phyloP scores from a whole-genome alignment of 1,284 basidiomycete species.

The Gomphus bonarii region DNA sequence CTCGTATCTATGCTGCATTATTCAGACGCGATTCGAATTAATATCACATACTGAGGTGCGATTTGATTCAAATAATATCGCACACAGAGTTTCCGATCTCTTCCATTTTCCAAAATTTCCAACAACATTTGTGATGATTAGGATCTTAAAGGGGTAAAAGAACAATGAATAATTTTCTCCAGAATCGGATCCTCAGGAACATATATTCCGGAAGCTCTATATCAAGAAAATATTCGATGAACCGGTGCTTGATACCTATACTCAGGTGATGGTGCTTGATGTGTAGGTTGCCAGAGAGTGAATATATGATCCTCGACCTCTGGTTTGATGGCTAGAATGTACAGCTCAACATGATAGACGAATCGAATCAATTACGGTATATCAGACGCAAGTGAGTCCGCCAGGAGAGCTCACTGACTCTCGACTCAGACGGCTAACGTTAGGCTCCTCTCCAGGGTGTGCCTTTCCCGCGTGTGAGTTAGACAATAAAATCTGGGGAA shows the following conservation, averaged over 20 bases:
- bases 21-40: no score
- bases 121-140: neutral
- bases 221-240: conserved; percentile 30
- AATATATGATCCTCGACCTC: neutral
- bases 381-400: neutral
- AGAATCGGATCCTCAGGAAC: conserved; percentile 29
- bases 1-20: no score
- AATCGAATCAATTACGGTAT: conserved; percentile 18
- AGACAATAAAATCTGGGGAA: conserved; percentile 30
- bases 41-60: no score
- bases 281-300: conserved; percentile 25
- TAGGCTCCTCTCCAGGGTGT: conserved; percentile 16
- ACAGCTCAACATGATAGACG: neutral
- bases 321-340: neutral
- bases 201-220: conserved; percentile 30
- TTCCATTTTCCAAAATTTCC: no score
- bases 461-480: conserved; percentile 16
- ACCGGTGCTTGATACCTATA: conserved; percentile 28
- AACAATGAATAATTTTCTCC: conserved; percentile 22
- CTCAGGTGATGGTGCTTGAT: conserved; percentile 25
- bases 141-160: neutral
- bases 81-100: no score
- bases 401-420: neutral
- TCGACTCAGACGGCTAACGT: conserved; percentile 19
- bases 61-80: no score